Evolutionary conservation across 2,329 filamentous ascomycete species (phyloP).

Genomic region (Xylariaceae sp.): DNA sequence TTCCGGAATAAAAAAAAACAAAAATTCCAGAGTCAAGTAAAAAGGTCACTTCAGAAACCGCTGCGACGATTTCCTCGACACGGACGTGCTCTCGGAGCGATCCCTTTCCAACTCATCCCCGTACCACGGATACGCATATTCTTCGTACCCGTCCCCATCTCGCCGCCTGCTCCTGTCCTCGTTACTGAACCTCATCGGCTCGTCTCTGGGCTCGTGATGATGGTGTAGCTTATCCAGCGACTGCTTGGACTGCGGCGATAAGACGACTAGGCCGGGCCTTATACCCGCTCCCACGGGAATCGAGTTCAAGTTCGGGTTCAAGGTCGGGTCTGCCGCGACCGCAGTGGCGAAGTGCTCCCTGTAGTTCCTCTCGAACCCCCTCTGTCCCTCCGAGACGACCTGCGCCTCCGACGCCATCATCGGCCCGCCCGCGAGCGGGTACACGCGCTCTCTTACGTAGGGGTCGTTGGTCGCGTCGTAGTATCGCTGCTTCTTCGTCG

Average conservation of each 20-base stretch:
- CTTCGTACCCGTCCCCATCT: too few species aligned
- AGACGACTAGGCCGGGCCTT: too few species aligned
- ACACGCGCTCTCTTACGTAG: conserved; percentile 18
- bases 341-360: conserved; percentile 22
- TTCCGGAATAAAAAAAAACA: not conserved
- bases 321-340: too few species aligned
- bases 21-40: not conserved
- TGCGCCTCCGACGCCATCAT: conserved; percentile 12
- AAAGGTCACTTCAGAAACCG: conserved; percentile 4
- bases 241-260: too few species aligned
- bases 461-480: conserved; percentile 20
- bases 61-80: conserved; percentile 12
- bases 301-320: too few species aligned
- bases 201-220: too few species aligned
- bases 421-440: conserved; percentile 17
- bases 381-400: conserved; percentile 24
- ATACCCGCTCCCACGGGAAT: too few species aligned
- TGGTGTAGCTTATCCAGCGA: conserved; percentile 2
- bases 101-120: conserved; percentile 3
- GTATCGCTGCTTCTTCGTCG: conserved; percentile 4
- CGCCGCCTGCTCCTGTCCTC: too few species aligned
- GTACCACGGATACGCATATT: too few species aligned
- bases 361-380: conserved; percentile 23
- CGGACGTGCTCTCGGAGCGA: conserved; percentile 3
- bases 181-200: not conserved